Percentiles rank a stretch among this genome's conserved stretches.
Evolutionary conservation across 139 green algal genomes (phyloP).

Genomic region (Coelastrella sp.): DNA sequence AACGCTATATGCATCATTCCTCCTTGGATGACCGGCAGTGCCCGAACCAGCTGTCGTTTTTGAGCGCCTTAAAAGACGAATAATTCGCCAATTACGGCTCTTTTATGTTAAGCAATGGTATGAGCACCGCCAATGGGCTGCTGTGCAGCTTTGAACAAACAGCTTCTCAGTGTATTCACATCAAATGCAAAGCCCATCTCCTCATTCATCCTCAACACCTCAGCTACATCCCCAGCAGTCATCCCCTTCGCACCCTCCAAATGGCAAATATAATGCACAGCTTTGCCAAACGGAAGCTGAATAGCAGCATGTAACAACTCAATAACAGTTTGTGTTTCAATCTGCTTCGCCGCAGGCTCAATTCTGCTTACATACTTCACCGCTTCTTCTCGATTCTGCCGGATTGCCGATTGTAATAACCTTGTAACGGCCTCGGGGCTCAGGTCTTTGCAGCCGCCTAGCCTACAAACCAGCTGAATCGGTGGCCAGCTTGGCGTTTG

Average conservation of each 20-base stretch:
- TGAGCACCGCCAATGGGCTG: not conserved
- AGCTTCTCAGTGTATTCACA: not conserved
- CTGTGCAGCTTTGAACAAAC: not conserved
- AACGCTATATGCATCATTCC: too few relatives aligned
- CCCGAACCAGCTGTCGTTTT: too few relatives aligned
- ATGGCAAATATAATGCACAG: constrained; percentile 9
- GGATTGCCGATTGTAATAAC: not conserved
- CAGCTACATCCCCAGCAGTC: not conserved
- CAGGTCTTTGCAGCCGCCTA: not conserved
- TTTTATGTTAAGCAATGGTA: not conserved
- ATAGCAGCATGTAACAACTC: not conserved
- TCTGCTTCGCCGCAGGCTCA: not conserved
- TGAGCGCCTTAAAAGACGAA: too few relatives aligned
- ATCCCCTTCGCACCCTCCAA: not conserved
- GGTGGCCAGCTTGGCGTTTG: not conserved
- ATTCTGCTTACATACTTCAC: not conserved
- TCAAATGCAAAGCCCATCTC: constrained; percentile 18
- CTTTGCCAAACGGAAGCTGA: not conserved
- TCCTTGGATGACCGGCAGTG: too few relatives aligned
- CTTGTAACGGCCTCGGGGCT: not conserved
- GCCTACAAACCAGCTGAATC: not conserved
- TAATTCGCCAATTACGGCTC: too few relatives aligned
- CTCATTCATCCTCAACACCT: not conserved
- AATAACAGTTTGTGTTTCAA: not conserved
- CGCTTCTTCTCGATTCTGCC: not conserved